These are phyloP conservation scores for Pichia exigua DNA, from an alignment of 805 yeast genomes.

Conservation along the genomic window DNA sequence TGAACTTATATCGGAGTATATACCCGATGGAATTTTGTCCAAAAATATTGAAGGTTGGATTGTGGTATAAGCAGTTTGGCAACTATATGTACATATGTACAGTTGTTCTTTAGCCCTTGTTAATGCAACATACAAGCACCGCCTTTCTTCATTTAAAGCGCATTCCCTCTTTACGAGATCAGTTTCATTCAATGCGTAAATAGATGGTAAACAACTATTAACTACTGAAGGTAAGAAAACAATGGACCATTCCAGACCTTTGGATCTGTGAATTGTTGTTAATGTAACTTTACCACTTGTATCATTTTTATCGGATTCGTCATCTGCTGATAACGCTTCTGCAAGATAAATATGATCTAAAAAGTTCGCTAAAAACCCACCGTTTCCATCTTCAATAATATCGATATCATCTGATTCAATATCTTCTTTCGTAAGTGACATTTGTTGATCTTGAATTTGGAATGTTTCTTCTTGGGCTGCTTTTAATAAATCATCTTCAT, in stretches of 20 bases:
- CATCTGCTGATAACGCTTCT: constrained; percentile 11
- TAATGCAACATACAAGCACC: constrained; percentile 82
- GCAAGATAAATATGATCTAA: constrained; percentile 28
- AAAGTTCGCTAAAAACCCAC: constrained; percentile 21
- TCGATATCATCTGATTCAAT: constrained; percentile 18
- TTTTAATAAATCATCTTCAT: constrained; percentile 18
- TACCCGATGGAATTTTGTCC: not conserved
- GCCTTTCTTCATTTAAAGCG: constrained; percentile 62
- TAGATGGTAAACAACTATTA: constrained; percentile 60
- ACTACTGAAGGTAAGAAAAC: constrained; percentile 73
- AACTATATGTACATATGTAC: constrained; percentile 17
- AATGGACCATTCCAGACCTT: constrained; percentile 93
- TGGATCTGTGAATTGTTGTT: constrained; percentile 86
- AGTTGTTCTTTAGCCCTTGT: constrained; percentile 64
- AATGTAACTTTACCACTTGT: constrained; percentile 28
- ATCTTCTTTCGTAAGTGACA: not conserved
- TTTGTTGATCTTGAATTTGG: not conserved
- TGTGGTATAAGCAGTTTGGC: too few relatives aligned
- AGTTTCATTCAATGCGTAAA: constrained; percentile 32
- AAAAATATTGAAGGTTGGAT: constrained; percentile 2
- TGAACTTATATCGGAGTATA: not conserved
- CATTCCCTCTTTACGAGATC: constrained; percentile 17
- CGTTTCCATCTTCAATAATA: constrained; percentile 15
- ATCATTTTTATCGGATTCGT: constrained; percentile 4
- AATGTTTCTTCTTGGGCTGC: constrained; percentile 16